phyloP scores from a whole-genome alignment of 257 asterid genomes.

The Oldenlandia corymbosa region DNA sequence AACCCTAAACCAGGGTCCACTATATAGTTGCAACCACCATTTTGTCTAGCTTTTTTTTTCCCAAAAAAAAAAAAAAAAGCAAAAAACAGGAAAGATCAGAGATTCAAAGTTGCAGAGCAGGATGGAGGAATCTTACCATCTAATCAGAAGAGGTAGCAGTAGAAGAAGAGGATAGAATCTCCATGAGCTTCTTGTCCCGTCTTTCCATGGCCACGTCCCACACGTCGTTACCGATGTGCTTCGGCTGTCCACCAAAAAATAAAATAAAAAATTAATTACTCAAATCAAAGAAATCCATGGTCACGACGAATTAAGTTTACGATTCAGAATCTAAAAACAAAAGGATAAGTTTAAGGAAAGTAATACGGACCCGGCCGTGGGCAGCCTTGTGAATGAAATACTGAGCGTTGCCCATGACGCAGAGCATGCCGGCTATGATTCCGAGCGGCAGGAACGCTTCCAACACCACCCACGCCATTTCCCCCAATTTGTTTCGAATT shows the following conservation, averaged over 20 bases:
- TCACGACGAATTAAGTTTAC: background rate
- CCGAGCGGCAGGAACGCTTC: slow-evolving; percentile 88
- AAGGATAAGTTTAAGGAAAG: background rate
- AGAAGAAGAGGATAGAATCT: background rate
- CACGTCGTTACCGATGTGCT: slow-evolving; percentile 80
- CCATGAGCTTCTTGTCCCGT: slow-evolving; percentile 61
- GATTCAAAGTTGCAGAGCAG: too few species aligned
- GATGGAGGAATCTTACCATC: too few species aligned
- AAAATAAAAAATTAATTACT: background rate
- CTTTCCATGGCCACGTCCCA: slow-evolving; percentile 90
- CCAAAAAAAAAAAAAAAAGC: too few species aligned
- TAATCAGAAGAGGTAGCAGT: background rate
- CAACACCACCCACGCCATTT: slow-evolving; percentile 55
- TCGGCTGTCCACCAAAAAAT: slow-evolving; percentile 52
- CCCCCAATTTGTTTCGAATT: too few species aligned
- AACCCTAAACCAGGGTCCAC: background rate
- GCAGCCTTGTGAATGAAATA: slow-evolving; percentile 67
- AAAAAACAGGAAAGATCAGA: too few species aligned
- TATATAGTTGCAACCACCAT: background rate
- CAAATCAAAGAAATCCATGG: background rate
- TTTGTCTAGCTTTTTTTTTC: too few species aligned
- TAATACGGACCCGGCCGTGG: slow-evolving; percentile 66
- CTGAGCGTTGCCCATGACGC: slow-evolving; percentile 91
- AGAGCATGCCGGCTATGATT: slow-evolving; percentile 74
- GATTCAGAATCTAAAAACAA: background rate